phyloP scores from a whole-genome alignment of 2,329 filamentous ascomycete species.

The Ophiocordyceps polyrhachis-furcata region DNA sequence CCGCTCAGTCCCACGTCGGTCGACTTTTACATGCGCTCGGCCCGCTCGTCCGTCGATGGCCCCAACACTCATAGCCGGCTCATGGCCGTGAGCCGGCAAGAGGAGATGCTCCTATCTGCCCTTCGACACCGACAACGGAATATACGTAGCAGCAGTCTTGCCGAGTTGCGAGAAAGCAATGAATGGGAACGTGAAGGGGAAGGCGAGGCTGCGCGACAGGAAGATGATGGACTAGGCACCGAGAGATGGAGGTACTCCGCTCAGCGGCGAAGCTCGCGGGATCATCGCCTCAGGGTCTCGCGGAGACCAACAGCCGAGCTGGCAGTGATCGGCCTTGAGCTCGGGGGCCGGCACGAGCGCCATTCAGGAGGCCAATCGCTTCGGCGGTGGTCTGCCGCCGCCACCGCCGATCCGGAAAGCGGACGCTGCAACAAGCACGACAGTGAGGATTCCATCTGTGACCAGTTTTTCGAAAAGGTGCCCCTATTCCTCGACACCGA shows the following conservation, averaged over 20 bases:
- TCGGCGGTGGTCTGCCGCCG: conserved; percentile 1
- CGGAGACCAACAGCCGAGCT: conserved; percentile 13
- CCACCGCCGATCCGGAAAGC: not conserved
- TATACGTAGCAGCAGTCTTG: conserved; percentile 30
- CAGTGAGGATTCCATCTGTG: conserved; percentile 5
- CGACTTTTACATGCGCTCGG: conserved; percentile 26
- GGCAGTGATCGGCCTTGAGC: conserved; percentile 14
- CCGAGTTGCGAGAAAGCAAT: conserved; percentile 20
- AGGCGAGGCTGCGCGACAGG: not conserved
- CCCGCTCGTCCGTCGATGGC: conserved; percentile 17
- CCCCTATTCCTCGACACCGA: conserved; percentile 13
- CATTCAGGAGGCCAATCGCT: not conserved
- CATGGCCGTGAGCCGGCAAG: conserved; percentile 39
- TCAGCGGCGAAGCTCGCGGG: conserved; percentile 3
- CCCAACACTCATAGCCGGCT: conserved; percentile 20
- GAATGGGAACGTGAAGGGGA: not conserved
- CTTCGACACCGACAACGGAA: conserved; percentile 35
- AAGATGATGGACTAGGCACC: not conserved
- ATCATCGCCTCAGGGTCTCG: conserved; percentile 11
- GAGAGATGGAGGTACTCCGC: conserved; percentile 2
- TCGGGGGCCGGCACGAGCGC: conserved; percentile 7
- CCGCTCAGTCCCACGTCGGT: conserved; percentile 32
- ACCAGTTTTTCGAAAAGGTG: conserved; percentile 3
- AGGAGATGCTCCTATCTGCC: conserved; percentile 38
- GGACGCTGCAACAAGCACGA: conserved; percentile 3